phyloP scores from a whole-genome alignment of 768 basidiomycete species.

The Saitozyma podzolica region DNA sequence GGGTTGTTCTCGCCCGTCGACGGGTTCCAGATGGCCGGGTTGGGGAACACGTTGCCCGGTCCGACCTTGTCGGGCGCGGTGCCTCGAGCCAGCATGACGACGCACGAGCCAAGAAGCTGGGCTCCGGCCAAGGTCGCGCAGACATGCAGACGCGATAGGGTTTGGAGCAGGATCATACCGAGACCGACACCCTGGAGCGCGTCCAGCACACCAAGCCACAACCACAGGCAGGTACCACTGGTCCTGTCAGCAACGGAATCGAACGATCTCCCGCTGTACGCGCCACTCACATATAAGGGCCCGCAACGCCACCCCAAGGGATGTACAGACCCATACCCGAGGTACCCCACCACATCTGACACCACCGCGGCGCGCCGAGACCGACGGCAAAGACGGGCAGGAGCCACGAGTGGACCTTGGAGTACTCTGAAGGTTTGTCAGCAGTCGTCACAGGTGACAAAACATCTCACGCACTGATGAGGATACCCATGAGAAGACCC shows the following conservation, averaged over 20 bases:
- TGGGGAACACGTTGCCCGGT: slow-evolving; percentile 86
- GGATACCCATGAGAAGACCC: slow-evolving; percentile 69
- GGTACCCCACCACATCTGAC: slow-evolving; percentile 96
- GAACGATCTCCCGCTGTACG: not conserved
- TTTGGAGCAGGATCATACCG: slow-evolving; percentile 56
- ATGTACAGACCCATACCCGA: slow-evolving; percentile 90
- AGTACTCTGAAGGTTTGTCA: slow-evolving; percentile 59
- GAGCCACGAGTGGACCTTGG: slow-evolving; percentile 93
- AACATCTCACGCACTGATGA: slow-evolving; percentile 56
- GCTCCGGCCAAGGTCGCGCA: slow-evolving; percentile 89
- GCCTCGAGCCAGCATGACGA: slow-evolving; percentile 83
- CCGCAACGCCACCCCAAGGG: slow-evolving; percentile 82
- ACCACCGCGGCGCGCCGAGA: slow-evolving; percentile 90
- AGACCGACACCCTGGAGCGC: slow-evolving; percentile 92
- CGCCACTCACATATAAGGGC: slow-evolving; percentile 68
- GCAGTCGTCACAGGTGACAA: not conserved
- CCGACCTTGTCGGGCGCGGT: slow-evolving; percentile 59
- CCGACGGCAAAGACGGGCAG: slow-evolving; percentile 93
- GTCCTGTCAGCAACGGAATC: not conserved
- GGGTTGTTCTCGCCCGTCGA: slow-evolving; percentile 53
- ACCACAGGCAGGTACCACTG: slow-evolving; percentile 77
- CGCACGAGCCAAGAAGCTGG: slow-evolving; percentile 82
- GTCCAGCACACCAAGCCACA: slow-evolving; percentile 93
- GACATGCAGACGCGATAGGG: slow-evolving; percentile 87
- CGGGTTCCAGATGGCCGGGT: slow-evolving; percentile 88